Evolutionary conservation across 169 alveolate genomes (phyloP).

Genomic region (Plasmodium chabaudi): DNA sequence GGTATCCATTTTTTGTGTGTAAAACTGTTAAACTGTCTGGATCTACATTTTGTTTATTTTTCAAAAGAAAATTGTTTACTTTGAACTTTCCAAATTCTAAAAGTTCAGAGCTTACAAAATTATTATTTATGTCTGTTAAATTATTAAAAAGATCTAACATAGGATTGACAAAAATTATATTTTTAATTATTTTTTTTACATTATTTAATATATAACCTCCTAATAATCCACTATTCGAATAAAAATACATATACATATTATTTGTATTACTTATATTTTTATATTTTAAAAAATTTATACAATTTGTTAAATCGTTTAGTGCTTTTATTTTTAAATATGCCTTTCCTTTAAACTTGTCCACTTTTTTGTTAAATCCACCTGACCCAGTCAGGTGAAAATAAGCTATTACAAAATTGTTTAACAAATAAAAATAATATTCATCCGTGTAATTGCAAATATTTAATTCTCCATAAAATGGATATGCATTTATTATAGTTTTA

Average conservation of each 20-base stretch:
- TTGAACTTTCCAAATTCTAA: constrained; percentile 79
- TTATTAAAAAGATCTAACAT: constrained; percentile 76
- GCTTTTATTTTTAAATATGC: background rate
- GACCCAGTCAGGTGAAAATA: constrained; percentile 71
- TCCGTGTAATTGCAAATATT: constrained; percentile 45
- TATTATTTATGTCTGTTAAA: constrained; percentile 36
- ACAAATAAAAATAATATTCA: constrained; percentile 37
- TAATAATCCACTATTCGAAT: constrained; percentile 55
- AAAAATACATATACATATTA: constrained; percentile 27
- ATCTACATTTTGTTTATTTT: no score
- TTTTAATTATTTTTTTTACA: constrained; percentile 9
- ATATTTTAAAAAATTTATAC: constrained; percentile 48
- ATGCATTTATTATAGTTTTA: constrained; percentile 31
- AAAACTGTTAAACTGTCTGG: no score
- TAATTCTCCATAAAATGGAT: constrained; percentile 39
- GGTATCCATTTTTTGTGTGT: no score
- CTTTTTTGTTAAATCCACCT: constrained; percentile 18
- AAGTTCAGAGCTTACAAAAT: constrained; percentile 75
- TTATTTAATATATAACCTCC: constrained; percentile 43
- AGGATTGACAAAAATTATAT: constrained; percentile 78
- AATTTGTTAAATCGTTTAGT: constrained; percentile 29
- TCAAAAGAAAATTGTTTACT: no score
- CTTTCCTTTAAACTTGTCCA: background rate
- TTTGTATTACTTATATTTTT: constrained; percentile 41
- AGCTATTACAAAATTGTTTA: constrained; percentile 22